Evolutionary conservation across 2,329 filamentous ascomycete species (phyloP).

Genomic region (Fusarium nygamai): DNA sequence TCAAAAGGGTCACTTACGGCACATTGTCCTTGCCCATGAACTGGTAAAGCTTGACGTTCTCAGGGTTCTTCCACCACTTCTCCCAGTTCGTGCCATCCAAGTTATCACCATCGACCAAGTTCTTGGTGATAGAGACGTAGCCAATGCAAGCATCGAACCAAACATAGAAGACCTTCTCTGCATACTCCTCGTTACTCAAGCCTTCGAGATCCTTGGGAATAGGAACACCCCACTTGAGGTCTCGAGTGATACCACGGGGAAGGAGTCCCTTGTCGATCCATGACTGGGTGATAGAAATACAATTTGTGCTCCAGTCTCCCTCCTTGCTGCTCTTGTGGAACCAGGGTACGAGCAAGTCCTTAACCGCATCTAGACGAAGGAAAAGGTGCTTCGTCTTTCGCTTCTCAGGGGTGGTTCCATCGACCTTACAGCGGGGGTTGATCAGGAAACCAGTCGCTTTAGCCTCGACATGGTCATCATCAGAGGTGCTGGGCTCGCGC

Average conservation of each 20-base stretch:
- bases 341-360: constrained; percentile 81
- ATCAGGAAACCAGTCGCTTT: constrained; percentile 66
- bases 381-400: constrained; percentile 91
- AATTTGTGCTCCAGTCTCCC: constrained; percentile 81
- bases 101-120: constrained; percentile 73
- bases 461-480: constrained; percentile 48
- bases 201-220: constrained; percentile 59
- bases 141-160: constrained; percentile 95
- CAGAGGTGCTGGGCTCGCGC: constrained; percentile 48
- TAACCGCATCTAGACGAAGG: constrained; percentile 84
- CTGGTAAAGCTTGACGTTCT: constrained; percentile 89
- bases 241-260: constrained; percentile 88
- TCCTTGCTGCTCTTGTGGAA: constrained; percentile 76
- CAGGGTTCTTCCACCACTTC: constrained; percentile 92
- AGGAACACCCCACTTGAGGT: constrained; percentile 86
- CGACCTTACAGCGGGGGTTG: constrained; percentile 91
- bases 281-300: constrained; percentile 77
- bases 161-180: constrained; percentile 84
- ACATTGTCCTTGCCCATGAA: constrained; percentile 86
- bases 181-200: constrained; percentile 64
- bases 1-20: constrained; percentile 56
- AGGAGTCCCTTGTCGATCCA: constrained; percentile 88
- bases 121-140: constrained; percentile 94
- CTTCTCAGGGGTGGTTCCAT: constrained; percentile 81
- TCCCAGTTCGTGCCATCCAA: constrained; percentile 76